Evolutionary conservation across 2,329 filamentous ascomycete genomes (phyloP).

Genomic region (Emergomyces pasteurianus): DNA sequence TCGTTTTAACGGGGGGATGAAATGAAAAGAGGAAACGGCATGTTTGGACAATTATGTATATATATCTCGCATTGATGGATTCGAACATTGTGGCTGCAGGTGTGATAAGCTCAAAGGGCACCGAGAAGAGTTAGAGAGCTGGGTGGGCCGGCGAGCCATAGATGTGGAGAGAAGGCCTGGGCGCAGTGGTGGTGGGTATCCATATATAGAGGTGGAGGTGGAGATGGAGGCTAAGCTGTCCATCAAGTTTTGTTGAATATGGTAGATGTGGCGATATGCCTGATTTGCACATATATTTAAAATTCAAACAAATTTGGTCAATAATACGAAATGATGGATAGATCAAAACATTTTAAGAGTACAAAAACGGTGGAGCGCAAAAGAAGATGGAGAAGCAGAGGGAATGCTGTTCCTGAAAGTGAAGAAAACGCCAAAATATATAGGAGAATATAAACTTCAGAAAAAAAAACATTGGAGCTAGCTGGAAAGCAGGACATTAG

Average conservation of each 20-base stretch:
- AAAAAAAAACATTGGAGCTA: too few species aligned
- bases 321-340: too few species aligned
- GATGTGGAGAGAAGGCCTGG: background rate
- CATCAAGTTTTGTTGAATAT: background rate
- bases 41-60: background rate
- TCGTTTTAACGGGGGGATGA: too few species aligned
- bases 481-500: too few species aligned
- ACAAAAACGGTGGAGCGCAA: too few species aligned
- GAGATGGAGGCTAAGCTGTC: background rate
- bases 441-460: too few species aligned
- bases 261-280: background rate
- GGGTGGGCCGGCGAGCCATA: background rate
- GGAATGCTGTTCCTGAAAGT: background rate
- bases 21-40: too few species aligned
- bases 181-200: background rate
- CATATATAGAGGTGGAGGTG: background rate
- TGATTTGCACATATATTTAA: background rate
- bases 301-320: background rate
- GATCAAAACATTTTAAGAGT: too few species aligned
- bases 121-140: background rate
- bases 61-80: too few species aligned
- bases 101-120: too few species aligned
- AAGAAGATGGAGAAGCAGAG: background rate
- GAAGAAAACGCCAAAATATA: background rate
- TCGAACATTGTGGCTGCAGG: too few species aligned